A percentile compares a stretch with the other conserved stretches of the same genome.
phyloP scores from a whole-genome alignment of 768 basidiomycete genomes.

The Cystobasidium ongulense region DNA sequence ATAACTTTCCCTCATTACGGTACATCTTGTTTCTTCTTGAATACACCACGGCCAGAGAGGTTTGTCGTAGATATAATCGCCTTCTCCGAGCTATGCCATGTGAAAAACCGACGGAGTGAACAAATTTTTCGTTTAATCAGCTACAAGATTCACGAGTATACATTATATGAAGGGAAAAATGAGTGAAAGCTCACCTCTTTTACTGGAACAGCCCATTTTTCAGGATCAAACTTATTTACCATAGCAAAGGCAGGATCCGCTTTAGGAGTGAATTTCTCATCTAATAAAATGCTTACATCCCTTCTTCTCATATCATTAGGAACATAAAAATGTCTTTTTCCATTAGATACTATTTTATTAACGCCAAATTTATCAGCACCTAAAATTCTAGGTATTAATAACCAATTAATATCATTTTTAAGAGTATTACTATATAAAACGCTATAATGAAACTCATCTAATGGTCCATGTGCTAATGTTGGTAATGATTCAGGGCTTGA shows the following conservation, averaged over 20 bases:
- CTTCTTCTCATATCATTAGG: slow-evolving; percentile 12
- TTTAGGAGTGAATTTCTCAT: neutral
- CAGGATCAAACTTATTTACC: slow-evolving; percentile 11
- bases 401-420: neutral
- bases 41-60: neutral
- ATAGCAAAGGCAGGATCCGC: neutral
- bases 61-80: neutral
- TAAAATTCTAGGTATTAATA: neutral
- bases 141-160: too few species aligned
- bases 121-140: too few species aligned
- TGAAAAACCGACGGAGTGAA: too few species aligned
- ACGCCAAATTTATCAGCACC: slow-evolving; percentile 9
- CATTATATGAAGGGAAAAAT: too few species aligned
- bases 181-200: slow-evolving; percentile 8
- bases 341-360: slow-evolving; percentile 15
- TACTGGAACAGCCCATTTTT: neutral
- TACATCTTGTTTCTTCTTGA: neutral
- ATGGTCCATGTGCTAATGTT: neutral
- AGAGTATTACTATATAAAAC: slow-evolving; percentile 8
- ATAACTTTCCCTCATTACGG: neutral
- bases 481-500: neutral
- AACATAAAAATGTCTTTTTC: slow-evolving; percentile 7
- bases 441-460: slow-evolving; percentile 2
- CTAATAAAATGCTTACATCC: neutral
- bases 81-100: neutral